Percentiles rank a stretch among this genome's conserved stretches.
phyloP scores from a whole-genome alignment of 108 stramenopile genomes.

The Epipyxis sp. region DNA sequence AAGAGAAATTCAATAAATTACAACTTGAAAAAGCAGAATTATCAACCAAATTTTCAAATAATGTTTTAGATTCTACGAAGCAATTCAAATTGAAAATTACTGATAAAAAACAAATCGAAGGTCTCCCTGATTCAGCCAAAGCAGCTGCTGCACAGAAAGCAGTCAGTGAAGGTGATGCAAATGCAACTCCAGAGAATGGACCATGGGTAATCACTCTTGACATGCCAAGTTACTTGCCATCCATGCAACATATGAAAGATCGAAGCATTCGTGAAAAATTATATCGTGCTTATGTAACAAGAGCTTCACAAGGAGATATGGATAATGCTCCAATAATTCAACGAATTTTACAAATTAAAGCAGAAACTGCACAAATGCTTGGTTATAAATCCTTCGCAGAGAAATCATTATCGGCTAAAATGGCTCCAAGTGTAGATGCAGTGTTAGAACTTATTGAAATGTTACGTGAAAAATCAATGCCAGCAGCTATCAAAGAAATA shows the following conservation, averaged over 20 bases:
- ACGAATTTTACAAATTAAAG: constrained; percentile 74
- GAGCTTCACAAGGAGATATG: constrained; percentile 68
- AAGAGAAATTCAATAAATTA: constrained; percentile 90
- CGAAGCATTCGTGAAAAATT: constrained; percentile 78
- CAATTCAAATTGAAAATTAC: constrained; percentile 69
- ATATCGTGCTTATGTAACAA: constrained; percentile 77
- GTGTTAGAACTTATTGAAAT: constrained; percentile 79
- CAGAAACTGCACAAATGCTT: constrained; percentile 73
- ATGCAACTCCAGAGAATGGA: constrained; percentile 69
- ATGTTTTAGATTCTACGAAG: constrained; percentile 94
- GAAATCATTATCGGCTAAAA: constrained; percentile 76
- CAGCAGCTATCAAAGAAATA: constrained; percentile 82
- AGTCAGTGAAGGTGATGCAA: constrained; percentile 57
- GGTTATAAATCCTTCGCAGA: constrained; percentile 86
- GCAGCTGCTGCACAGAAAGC: constrained; percentile 77
- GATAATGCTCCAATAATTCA: constrained; percentile 86
- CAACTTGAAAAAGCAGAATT: constrained; percentile 77
- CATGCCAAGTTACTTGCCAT: constrained; percentile 85
- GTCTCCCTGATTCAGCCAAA: constrained; percentile 82
- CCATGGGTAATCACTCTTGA: constrained; percentile 92
- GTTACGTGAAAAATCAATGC: constrained; percentile 81
- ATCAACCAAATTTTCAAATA: constrained; percentile 83
- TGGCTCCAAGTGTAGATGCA: constrained; percentile 81
- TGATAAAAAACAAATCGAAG: constrained; percentile 68
- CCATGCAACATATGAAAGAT: constrained; percentile 80